Evolutionary conservation across 495 filamentous ascomycete genomes (phyloP), one percentile per base, ranked within the genome.

Genomic region (Penicillium daleae): DNA sequence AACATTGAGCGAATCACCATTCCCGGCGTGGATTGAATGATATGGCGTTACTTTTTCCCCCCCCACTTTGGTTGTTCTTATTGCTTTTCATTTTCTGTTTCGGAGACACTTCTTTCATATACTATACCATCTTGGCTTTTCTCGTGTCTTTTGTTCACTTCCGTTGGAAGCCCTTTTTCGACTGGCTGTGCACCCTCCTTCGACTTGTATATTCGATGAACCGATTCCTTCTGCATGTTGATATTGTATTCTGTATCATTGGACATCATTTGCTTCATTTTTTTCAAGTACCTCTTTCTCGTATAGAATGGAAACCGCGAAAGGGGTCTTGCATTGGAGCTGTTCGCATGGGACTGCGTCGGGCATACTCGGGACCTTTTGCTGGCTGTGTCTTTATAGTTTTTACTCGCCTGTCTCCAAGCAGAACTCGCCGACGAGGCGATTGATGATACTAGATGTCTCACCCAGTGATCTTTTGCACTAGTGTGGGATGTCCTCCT

Each of bases 1-100:
- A 72, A 26, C 65, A 67, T 44, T 69, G 27, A 29, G 7, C 26
- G 24, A 22, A 29, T 42, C 19, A n/a, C 40, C 2, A 27, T 29
- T 27, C 46, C 22, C 46, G 46, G 51, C 31, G 51, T 7, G 31
- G 27, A 33, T 54, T 21, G 29, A 35, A n/a, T 39, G 26, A 27
- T 19, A 35, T 48, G 39, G 39, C 57, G 26, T 21, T 27, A 22
- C 32, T 29, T 39, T 60, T 37, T 60, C 37, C 40, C 15, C 27
- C 31, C 7, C 29, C n/a, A n/a, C 31, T 15, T 10, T 42, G 24
- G 21, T 42, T 26, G 4, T 19, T 35, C 33, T 21, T 33, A 10
- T 56, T 56, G 31, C 6, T 50, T 9, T 5, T 33, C n/a, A 5
- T 27, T 33, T n/a, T 12, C 9, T 32, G 51, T 8, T 35, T 54